phyloP scores from a whole-genome alignment of 208 protist genomes.

The Vickermania ingenoplastis region DNA sequence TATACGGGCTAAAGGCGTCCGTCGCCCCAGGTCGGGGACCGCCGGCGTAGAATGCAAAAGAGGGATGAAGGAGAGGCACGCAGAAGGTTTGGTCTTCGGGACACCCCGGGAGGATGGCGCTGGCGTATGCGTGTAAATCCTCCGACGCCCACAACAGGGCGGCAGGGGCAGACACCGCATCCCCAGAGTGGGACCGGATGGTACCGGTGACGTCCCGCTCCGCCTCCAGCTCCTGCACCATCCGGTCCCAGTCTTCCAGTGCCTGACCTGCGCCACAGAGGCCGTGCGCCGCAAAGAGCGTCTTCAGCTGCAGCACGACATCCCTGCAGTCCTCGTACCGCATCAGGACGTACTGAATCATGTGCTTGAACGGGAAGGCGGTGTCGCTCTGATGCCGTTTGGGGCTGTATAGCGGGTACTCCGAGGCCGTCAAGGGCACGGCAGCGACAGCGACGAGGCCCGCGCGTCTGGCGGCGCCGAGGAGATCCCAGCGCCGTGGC shows the following conservation, averaged over 20 bases:
- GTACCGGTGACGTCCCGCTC: no score
- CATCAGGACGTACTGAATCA: conserved; percentile 62
- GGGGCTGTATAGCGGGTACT: conserved; percentile 39
- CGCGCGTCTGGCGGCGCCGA: conserved; percentile 20
- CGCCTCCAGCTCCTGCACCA: no score
- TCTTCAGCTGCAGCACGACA: no score
- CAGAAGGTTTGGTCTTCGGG: conserved; percentile 1
- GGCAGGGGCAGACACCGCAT: neutral
- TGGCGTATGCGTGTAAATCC: neutral
- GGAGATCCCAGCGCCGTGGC: conserved; percentile 32
- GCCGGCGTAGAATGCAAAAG: conserved; percentile 3
- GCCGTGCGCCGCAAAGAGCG: no score
- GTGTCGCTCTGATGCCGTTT: conserved; percentile 43
- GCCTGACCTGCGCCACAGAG: no score
- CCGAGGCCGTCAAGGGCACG: conserved; percentile 18
- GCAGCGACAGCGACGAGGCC: conserved; percentile 41
- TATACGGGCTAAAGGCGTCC: neutral
- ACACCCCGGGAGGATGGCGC: neutral
- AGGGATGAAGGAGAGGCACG: conserved; percentile 22
- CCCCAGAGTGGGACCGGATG: neutral
- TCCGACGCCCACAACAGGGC: neutral
- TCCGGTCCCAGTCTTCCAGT: no score
- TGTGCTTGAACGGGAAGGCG: conserved; percentile 33
- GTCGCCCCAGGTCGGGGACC: neutral
- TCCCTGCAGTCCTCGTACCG: neutral